Base-by-base conservation (phyloP, 2,329 filamentous ascomycete species). In the Alternaria novae-zelandiae region DNA sequence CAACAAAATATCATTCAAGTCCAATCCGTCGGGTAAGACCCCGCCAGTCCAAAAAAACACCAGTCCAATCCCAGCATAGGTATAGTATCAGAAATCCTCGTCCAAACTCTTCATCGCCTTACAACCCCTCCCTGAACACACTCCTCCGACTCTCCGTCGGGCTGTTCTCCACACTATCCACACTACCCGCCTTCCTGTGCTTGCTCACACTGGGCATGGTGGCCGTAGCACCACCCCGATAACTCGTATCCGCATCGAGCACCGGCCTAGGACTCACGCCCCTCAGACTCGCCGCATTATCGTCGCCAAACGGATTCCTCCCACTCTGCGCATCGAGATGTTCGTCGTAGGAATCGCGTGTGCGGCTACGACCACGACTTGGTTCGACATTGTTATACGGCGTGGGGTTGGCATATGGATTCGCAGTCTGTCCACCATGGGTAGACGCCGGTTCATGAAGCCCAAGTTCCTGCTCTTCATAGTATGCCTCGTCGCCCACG, bases 401-500 rank as follows among this genome's bases (percentile, higher is more conserved):
- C 2, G 49, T 25, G 5, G 49, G 28, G 9, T 41, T 53, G 13
- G 65, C 71, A 61, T 73, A 74, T 2, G 72, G 70, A 50, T 76
- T 78, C 57, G 66, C 80, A 81, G 43, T 75, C 81, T 46, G 81
- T 79, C 41, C 54, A 6, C 36, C 36, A 80, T 82, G 9, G 20
- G 55, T 57, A 8, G 55, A 43, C 77, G 74, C 75, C 45, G 81
- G 80, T 67, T 83, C 80, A 54, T 81, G 84, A 36, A 87, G 75
- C 0, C 90, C 90, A 6, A 93, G 82, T 79, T 94, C 91, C 74
- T 91, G 88, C 81, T 93, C 91, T 77, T 95, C 92, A 74, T 92
- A 90, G 79, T 92, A 92, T 17, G 90, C 88, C 78, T 94, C 92
- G 70, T 89, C 85, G 61, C 91, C 91, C 5, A 96, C 92, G 63